These are phyloP conservation scores for Solanum tarapatanum DNA, from an alignment of 257 asterid species.

Conservation along the genomic window DNA sequence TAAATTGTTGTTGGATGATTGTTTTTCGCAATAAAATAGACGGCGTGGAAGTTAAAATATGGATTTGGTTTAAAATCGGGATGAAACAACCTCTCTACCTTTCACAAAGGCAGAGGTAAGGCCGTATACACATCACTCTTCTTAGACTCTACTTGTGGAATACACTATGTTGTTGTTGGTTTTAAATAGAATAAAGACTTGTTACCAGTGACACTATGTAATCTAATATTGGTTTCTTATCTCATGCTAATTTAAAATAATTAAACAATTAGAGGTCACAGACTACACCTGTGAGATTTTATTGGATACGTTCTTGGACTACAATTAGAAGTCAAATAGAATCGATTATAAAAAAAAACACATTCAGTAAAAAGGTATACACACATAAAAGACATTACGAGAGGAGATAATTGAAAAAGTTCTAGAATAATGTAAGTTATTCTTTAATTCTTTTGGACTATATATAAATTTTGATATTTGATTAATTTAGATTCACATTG, in stretches of 20 bases:
- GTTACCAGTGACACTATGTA: background rate
- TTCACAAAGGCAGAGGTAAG: background rate
- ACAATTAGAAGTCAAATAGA: too few relatives aligned
- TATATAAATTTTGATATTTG: too few relatives aligned
- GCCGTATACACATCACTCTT: background rate
- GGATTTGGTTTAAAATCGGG: background rate
- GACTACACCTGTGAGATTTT: background rate
- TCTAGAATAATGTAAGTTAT: too few relatives aligned
- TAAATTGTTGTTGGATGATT: background rate
- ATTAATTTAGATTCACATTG: too few relatives aligned
- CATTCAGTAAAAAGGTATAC: background rate
- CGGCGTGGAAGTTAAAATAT: background rate
- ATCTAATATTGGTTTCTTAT: background rate
- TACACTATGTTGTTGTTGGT: background rate
- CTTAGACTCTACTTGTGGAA: background rate
- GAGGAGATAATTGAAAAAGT: background rate
- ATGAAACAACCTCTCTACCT: background rate
- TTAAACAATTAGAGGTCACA: background rate
- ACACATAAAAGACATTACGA: too few relatives aligned
- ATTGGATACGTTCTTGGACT: background rate
- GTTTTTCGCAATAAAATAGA: background rate
- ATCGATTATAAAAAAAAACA: too few relatives aligned
- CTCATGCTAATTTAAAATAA: background rate
- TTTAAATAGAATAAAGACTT: too few relatives aligned
- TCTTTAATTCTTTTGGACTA: background rate